Percentiles rank a stretch among this genome's conserved stretches.
These are phyloP conservation scores for Candida yuanshanica DNA, from an alignment of 805 yeast species.

Conservation along the genomic window DNA sequence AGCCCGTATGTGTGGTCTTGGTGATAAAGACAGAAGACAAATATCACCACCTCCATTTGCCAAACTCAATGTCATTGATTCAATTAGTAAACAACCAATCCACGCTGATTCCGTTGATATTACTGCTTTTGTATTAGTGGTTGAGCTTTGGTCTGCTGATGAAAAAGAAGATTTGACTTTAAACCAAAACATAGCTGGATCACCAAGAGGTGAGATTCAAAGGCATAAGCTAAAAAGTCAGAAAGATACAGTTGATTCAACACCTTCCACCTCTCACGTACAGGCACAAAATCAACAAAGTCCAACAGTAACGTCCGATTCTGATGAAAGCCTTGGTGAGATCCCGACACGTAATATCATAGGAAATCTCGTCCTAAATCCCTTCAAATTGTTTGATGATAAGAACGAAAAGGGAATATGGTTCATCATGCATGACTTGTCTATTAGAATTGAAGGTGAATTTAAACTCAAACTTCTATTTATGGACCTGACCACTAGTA, in stretches of 20 bases:
- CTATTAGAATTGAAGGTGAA: conserved; percentile 38
- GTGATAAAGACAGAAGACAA: conserved; percentile 33
- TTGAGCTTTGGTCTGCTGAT: conserved; percentile 36
- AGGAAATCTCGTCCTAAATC: conserved; percentile 34
- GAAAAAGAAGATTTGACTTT: conserved; percentile 18
- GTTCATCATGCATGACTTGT: conserved; percentile 37
- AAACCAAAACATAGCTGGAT: conserved; percentile 11
- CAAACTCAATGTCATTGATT: conserved; percentile 16
- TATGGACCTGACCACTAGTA: conserved; percentile 25
- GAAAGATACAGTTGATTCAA: not conserved
- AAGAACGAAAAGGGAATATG: conserved; percentile 32
- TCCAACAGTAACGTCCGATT: conserved; percentile 3
- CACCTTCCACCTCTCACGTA: conserved; percentile 1
- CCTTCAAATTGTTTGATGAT: conserved; percentile 33
- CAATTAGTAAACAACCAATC: conserved; percentile 20
- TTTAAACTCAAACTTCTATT: conserved; percentile 33
- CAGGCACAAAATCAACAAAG: not conserved
- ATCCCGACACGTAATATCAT: conserved; percentile 33
- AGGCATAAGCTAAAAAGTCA: not conserved
- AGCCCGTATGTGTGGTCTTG: conserved; percentile 43
- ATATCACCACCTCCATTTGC: conserved; percentile 30
- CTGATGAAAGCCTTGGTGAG: conserved; percentile 12
- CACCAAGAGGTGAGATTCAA: not conserved
- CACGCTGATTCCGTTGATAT: conserved; percentile 27
- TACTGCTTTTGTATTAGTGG: conserved; percentile 30